phyloP scores from a whole-genome alignment of 371 early-diverging fungal genomes.

The Mucor saturninus region DNA sequence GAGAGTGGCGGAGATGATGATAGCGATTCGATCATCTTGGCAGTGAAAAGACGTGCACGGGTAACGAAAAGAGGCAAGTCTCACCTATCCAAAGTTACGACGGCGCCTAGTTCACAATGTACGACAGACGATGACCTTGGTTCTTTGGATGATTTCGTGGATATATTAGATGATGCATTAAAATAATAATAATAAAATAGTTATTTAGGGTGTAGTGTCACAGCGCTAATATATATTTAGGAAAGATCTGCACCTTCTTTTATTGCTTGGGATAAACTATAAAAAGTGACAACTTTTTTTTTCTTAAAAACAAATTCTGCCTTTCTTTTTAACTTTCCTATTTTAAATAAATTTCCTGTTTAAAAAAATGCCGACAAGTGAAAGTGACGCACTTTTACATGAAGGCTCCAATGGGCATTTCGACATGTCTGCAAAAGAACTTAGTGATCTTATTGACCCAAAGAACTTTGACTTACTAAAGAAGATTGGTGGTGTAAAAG shows the following conservation, averaged over 20 bases:
- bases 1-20: slow-evolving; percentile 40
- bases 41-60: slow-evolving; percentile 10
- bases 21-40: slow-evolving; percentile 12
- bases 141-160: slow-evolving; percentile 44
- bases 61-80: slow-evolving; percentile 30
- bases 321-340: slow-evolving; percentile 17
- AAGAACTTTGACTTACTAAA: slow-evolving; percentile 69
- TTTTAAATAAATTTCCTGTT: slow-evolving; percentile 18
- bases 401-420: slow-evolving; percentile 30
- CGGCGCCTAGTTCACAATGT: slow-evolving; percentile 20
- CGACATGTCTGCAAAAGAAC: slow-evolving; percentile 53
- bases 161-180: slow-evolving; percentile 40
- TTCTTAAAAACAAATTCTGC: background rate
- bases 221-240: background rate
- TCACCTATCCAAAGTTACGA: slow-evolving; percentile 39
- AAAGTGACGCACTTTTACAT: slow-evolving; percentile 37
- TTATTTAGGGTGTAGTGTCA: background rate
- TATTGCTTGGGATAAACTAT: background rate
- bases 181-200: slow-evolving; percentile 21
- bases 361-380: slow-evolving; percentile 24
- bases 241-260: slow-evolving; percentile 6
- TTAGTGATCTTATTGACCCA: slow-evolving; percentile 68
- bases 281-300: background rate
- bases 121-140: slow-evolving; percentile 30
- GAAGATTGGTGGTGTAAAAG: slow-evolving; percentile 69